These are phyloP conservation scores for Zymoseptoria crescenta DNA, from an alignment of 2,329 filamentous ascomycete species.

Conservation along the genomic window DNA sequence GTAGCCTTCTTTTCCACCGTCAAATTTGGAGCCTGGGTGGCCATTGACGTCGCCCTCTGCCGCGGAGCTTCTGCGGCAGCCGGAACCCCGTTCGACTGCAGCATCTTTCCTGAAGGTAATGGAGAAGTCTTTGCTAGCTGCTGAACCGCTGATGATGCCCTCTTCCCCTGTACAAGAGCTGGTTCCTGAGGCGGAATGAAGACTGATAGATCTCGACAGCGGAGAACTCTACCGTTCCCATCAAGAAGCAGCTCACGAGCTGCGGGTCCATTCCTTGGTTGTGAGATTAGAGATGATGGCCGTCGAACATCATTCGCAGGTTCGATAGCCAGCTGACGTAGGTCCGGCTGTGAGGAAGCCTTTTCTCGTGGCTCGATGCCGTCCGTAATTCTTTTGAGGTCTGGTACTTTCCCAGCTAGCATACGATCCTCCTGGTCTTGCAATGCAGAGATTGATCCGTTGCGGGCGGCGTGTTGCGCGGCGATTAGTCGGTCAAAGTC, in stretches of 20 bases:
- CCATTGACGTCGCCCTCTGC: background rate
- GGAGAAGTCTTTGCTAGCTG: background rate
- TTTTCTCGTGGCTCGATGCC: background rate
- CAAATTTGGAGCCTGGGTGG: background rate
- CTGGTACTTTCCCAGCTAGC: background rate
- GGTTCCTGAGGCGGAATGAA: background rate
- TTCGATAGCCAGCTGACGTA: background rate
- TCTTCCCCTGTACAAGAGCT: background rate
- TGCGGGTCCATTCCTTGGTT: background rate
- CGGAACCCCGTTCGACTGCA: background rate
- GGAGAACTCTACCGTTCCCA: background rate
- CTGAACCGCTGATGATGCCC: background rate
- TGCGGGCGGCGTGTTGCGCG: slow-evolving; percentile 36
- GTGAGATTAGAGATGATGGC: background rate
- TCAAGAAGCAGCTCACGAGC: background rate
- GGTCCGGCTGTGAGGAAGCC: background rate
- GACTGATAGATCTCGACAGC: background rate
- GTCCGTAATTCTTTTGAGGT: background rate
- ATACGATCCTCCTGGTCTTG: slow-evolving; percentile 15
- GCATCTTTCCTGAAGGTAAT: background rate
- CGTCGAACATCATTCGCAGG: background rate
- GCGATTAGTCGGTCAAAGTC: slow-evolving; percentile 35
- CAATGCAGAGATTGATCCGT: slow-evolving; percentile 34
- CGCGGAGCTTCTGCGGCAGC: background rate
- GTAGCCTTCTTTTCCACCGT: background rate